Evolutionary conservation across 2,329 filamentous ascomycete species (phyloP), one percentile per base, ranked within the genome.

Genomic region (Fusarium anguioides): DNA sequence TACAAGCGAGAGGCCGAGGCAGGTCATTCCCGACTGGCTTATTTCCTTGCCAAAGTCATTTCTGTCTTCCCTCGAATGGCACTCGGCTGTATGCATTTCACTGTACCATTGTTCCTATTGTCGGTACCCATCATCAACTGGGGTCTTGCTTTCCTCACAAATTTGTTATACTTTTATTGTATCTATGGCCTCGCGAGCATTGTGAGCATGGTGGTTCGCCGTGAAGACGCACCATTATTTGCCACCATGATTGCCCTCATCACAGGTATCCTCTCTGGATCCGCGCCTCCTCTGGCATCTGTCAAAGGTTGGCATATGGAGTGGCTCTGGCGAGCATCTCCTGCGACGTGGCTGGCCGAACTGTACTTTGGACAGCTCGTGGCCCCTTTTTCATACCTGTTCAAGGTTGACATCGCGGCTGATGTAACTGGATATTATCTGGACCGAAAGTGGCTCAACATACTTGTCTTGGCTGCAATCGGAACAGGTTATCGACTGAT

Each of bases 91-190:
- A 71, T 87, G 46, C 86, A 88, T 72, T 87, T 88, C 74, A 82
- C 84, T 2, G 81, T 83, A 6, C 76, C 84, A 18, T 75, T 87
- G 15, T 78, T 83, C 35, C 65, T 86, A 3, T 78, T 87, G 9
- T 77, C 81, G 2, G 81, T 79, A 5, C 84, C 85, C 2, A 75
- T 82, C 21, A 85, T 87, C 18, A 70, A 72, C n/a, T 88, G 82
- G 76, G 72, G 74, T 21, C 72, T 79, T 11, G 82, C 83, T 24
- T 87, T 84, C 70, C 51, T 78, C 15, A 80, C 79, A 8, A 87
- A 87, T 55, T 68, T 87, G 42, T 61, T 83, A 11, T 88, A 87
- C 74, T 87, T 87, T 68, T 89, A 83, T 75, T 83, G 83, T 68
- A 84, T 88, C 48, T 88, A 87, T 71, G 85, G 86, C 0, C 78